These are phyloP conservation scores for Teratosphaeriaceae sp. DNA, from an alignment of 2,329 filamentous ascomycete species.

Conservation along the genomic window DNA sequence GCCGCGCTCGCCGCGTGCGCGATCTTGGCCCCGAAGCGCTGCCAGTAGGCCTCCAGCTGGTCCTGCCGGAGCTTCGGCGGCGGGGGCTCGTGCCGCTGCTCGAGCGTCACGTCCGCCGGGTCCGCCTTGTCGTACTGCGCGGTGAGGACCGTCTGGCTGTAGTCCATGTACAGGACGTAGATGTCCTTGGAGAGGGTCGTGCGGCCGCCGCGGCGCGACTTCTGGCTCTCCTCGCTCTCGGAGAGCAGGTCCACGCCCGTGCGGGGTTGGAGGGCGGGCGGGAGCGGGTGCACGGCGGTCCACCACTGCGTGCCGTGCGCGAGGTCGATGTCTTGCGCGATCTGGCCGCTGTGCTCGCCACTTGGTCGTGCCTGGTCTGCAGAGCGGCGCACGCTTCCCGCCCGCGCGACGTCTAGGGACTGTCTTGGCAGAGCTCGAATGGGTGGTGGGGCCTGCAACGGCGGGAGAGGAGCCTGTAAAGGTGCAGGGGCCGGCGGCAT, in stretches of 20 bases:
- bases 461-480: slow-evolving; percentile 11
- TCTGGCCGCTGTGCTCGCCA: slow-evolving; percentile 69
- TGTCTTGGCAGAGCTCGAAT: slow-evolving; percentile 40
- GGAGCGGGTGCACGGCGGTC: slow-evolving; percentile 70
- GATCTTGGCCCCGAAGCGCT: slow-evolving; percentile 73
- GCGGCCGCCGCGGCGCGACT: slow-evolving; percentile 62
- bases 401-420: slow-evolving; percentile 53
- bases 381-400: slow-evolving; percentile 51
- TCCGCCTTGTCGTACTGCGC: slow-evolving; percentile 72
- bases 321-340: slow-evolving; percentile 82
- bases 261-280: slow-evolving; percentile 73
- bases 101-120: slow-evolving; percentile 63
- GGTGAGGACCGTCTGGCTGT: slow-evolving; percentile 87
- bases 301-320: slow-evolving; percentile 74
- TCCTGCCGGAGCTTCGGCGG: slow-evolving; percentile 81
- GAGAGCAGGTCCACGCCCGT: slow-evolving; percentile 69
- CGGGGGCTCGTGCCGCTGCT: slow-evolving; percentile 81
- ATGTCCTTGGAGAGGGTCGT: slow-evolving; percentile 70
- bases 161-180: slow-evolving; percentile 88
- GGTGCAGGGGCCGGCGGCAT: slow-evolving; percentile 38
- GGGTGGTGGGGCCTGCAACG: slow-evolving; percentile 33
- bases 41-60: slow-evolving; percentile 81
- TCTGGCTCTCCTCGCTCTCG: slow-evolving; percentile 72
- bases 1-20: slow-evolving; percentile 54
- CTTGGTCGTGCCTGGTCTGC: slow-evolving; percentile 70